Evolutionary conservation across 2,329 filamentous ascomycete species (phyloP), one percentile per base, ranked within the genome.

Genomic region (Parascedosporium putredinis): DNA sequence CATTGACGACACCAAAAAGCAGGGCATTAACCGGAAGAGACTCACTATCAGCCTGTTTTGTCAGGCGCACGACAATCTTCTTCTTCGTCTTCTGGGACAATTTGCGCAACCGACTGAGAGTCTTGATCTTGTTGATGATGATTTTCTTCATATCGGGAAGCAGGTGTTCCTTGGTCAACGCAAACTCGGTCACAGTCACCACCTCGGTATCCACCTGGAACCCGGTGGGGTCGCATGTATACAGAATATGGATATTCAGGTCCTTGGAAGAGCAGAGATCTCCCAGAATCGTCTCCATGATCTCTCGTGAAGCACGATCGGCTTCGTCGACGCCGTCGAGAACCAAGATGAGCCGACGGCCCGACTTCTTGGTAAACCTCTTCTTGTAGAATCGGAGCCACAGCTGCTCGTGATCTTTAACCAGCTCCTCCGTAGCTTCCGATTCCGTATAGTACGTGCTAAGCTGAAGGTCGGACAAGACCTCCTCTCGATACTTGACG

Each of bases 1-100:
- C 31, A 16, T 20, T 23, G 18, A 29, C 34, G 25, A 20, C 12
- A 25, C 3, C 14, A 8, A 36, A 34, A 47, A 31, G 23, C 45
- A 38, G 22, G 4, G 8, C 38, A 0, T 7, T 8, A 49, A 10
- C 53, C 14, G 2, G 12, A 2, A 5, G 2, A 18, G 3, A 53
- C 63, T 54, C 54, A 65, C 62, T 62, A 5, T 65, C 63, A 1
- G 64, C 60, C 8, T 52, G 51, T 1, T 59, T 55, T 10, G 60
- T 54, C 0, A 67, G 52, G 10, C 56, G 64, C 5, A 62, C 55
- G 0, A 56, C 54, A 10, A 68, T 58, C 7, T 57, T 54, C 33
- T 62, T 59, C 38, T 59, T 59, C 7, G 60, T 60, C 45, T 59
- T 62, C 9, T 58, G 56, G 24, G 54, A 52, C 14, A 67, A 63